Base-by-base conservation (phyloP, 352 stramenopile species). In the Thalassiosira pacifica region DNA sequence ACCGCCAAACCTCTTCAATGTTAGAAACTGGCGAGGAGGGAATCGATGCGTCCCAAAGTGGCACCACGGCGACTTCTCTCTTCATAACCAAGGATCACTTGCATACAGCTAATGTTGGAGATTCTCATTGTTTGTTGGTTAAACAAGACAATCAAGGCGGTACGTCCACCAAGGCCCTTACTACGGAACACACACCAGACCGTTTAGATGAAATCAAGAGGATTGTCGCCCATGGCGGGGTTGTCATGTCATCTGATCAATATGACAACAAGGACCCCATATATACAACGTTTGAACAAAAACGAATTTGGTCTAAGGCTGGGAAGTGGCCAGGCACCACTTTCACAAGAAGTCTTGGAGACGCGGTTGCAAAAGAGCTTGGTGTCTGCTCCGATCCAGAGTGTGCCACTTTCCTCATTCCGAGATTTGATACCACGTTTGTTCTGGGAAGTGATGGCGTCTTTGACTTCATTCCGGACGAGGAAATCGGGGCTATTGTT, bases 401-500 rank as follows among this genome's bases (percentile, higher is more conserved):
- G 22, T 61, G 18, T 31, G 13, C 53, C 19, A 27, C 18, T 31
- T 61, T 19, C 13, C 22, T 4, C 2, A 10, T 61, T 6, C 2
- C 53, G 5, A 57, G 10, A 22, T 8, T 5, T 22, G 16, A 61
- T 61, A 3, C 98, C 68, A 97, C 97, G 73, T 95, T 97, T 69
- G 91, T 98, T 16, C 87, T 98, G n/a, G 96, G 95, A n/a, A 97
- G 93, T 79, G 96, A 98, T 87, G 96, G 96, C 37, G 95, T 98
- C 0, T 98, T 97, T 77, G 96, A 98, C 82, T 98, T 98, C 70
- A 89, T 98, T 24, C 97, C 94, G 11, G 97, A 96, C 64, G 93
- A 97, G 79, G 93, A 95, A 0, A 94, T 97, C 19, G 91, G 97
- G 1, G 96, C 97, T 76, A 97, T 98, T 79, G 93, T 97, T 6